A percentile compares a stretch with the other conserved stretches of the same genome.
phyloP scores from a whole-genome alignment of 2,329 filamentous ascomycete species.

The Sphaceloma murrayae region DNA sequence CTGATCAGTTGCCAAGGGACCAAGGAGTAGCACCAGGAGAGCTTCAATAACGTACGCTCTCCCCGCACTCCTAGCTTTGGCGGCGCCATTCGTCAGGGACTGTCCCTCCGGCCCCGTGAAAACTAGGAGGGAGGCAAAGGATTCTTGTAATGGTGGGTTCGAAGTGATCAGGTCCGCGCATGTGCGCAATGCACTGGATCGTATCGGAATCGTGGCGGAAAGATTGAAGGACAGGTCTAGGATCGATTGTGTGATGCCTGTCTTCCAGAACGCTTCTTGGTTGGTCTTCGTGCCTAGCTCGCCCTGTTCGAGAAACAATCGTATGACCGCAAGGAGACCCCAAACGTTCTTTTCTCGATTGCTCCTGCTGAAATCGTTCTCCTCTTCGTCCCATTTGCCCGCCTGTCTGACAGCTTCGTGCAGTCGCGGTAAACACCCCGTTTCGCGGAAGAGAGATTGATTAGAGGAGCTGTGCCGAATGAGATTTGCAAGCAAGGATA shows the following conservation, averaged over 20 bases:
- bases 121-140: constrained; percentile 80
- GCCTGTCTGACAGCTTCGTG: constrained; percentile 38
- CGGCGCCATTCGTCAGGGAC: constrained; percentile 41
- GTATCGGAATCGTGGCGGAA: constrained; percentile 63
- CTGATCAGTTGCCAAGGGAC: constrained; percentile 53
- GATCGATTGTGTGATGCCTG: constrained; percentile 68
- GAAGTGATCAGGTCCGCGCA: constrained; percentile 82
- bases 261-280: constrained; percentile 75
- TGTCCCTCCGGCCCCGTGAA: constrained; percentile 29
- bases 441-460: constrained; percentile 87
- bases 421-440: constrained; percentile 54
- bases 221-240: constrained; percentile 74
- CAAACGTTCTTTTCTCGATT: constrained; percentile 83
- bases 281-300: constrained; percentile 72
- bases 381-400: constrained; percentile 47
- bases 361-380: constrained; percentile 61
- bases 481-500: constrained; percentile 83
- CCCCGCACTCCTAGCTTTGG: constrained; percentile 34
- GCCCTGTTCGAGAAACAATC: constrained; percentile 75
- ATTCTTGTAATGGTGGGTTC: constrained; percentile 72
- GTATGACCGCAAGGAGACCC: constrained; percentile 75
- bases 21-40: constrained; percentile 71
- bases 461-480: constrained; percentile 81
- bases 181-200: constrained; percentile 73
- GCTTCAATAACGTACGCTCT: constrained; percentile 82